Evolutionary conservation across 179 eudicot species (phyloP), one percentile per base, ranked within the genome.

Genomic region (Amaranthus tricolor): DNA sequence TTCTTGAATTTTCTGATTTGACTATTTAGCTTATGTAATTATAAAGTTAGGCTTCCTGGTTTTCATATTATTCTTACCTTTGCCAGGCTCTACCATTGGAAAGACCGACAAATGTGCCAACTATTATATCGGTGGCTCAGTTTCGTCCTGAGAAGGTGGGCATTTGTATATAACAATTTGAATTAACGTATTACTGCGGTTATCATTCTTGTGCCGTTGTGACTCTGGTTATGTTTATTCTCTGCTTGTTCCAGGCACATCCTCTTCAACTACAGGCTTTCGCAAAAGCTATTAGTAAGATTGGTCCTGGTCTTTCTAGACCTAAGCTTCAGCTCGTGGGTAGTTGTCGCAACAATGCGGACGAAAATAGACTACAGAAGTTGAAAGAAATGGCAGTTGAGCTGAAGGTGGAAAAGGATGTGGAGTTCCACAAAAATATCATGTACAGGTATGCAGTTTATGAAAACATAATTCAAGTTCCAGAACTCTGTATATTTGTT

Each of bases 81-180:
- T 54, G 71, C 62, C 90, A 95, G 98, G 84, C 73, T 75, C 88
- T 95, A 76, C 92, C 96, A n/a, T 72, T 95, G 85, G 97, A 86
- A 78, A 90, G 94, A 74, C 66, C 88, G 43, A 62, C 76, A 59
- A 47, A 66, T 20, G 80, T 84, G 50, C 86, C 89, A 59, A 75
- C 83, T 60, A 84, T 95, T 51, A 88, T 95, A 75, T 93, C 98
- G 24, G 98, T 93, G 84, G 99, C 98, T 81, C 99, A 91, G 76
- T 95, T 95, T 83, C 97, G 98, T 83, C 99, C 98, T 68, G 99
- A 95, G 85, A 95, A 95, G 98, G 98, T 93, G 82, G 74, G 85
- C 81, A 82, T 80, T 73, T 82, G 67, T 80, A 76, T 76, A 71
- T 81, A 69, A 73, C 70, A 67, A 21, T 64, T 8, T 70, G 61